These are phyloP conservation scores for Phytopythium aichiense DNA, from an alignment of 352 stramenopile species.

Conservation along the genomic window DNA sequence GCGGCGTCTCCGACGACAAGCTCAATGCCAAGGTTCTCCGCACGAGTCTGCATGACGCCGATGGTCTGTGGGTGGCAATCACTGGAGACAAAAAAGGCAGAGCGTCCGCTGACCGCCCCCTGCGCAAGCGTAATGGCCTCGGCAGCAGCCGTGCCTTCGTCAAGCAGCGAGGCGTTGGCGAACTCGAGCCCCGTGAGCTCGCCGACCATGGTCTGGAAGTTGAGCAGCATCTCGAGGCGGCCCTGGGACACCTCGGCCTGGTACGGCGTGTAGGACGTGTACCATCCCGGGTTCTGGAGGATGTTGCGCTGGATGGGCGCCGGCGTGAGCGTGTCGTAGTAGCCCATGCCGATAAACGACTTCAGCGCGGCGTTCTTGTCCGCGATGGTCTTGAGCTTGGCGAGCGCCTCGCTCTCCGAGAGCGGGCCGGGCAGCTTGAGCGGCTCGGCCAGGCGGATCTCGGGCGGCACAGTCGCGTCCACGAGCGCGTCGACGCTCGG, in stretches of 20 bases:
- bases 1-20: slow-evolving; percentile 89
- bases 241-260: slow-evolving; percentile 99
- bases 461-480: slow-evolving; percentile 91
- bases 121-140: slow-evolving; percentile 98
- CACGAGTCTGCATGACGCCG: slow-evolving; percentile 92
- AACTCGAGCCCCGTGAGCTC: slow-evolving; percentile 97
- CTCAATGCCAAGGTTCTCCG: slow-evolving; percentile 89
- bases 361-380: slow-evolving; percentile 95
- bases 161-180: slow-evolving; percentile 96
- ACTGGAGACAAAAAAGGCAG: slow-evolving; percentile 96
- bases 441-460: slow-evolving; percentile 83
- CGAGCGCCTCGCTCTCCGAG: slow-evolving; percentile 92
- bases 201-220: slow-evolving; percentile 99
- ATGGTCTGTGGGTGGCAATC: slow-evolving; percentile 91
- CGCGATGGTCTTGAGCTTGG: slow-evolving; percentile 88
- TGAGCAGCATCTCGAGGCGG: slow-evolving; percentile 98
- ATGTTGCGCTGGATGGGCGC: slow-evolving; percentile 97
- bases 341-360: slow-evolving; percentile 98
- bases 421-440: slow-evolving; percentile 69
- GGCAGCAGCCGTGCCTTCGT: slow-evolving; percentile 98
- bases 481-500: slow-evolving; percentile 93
- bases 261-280: slow-evolving; percentile 98
- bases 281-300: slow-evolving; percentile 98
- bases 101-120: slow-evolving; percentile 88
- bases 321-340: slow-evolving; percentile 96